Evolutionary conservation across 768 basidiomycete genomes (phyloP), one percentile per base, ranked within the genome.

Genomic region (Tremella mesenterica): DNA sequence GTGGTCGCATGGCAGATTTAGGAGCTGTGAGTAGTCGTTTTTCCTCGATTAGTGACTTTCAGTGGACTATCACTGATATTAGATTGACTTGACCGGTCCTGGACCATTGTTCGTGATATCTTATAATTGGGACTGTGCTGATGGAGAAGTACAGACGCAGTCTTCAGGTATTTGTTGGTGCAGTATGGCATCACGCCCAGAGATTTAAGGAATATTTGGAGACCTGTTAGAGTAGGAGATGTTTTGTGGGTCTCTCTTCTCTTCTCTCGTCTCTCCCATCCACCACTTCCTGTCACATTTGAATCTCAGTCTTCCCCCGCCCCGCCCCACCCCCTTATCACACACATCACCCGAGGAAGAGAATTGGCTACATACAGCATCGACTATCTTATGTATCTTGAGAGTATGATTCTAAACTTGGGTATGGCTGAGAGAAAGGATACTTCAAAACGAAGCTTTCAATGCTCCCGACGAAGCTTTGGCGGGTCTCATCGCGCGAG

Each of bases 51-150:
- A 41, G 39, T 23, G 2, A 36, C 10, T 21, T 29, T 18, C n/a
- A 1, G 30, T 27, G 28, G 43, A 14, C 12, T 27, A 16, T 23
- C 20, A 28, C 20, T 31, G 13, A 47, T 4, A 12, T 9, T 25
- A 60, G 59, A 30, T 61, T 28, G 59, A 61, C 16, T 33, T 57
- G 36, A 57, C 59, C n/a, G 59, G 59, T 20, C 59, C 59, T 27
- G 59, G 59, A n/a, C 56, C 59, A n/a, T 61, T 61, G 59, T 61
- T 29, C 54, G 59, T 39, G n/a, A 5, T 25, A 28, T 25, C 16
- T 48, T 14, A 23, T 36, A 8, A 18, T 8, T 5, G 44, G 28
- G 21, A 28, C 33, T 14, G 26, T 45, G 25, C 44, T 47, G 34
- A 46, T 25, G 1, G 13, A 10, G 18, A 48, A 61, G 60, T 36